These are phyloP conservation scores for Tolypocladium tropicale DNA, from an alignment of 2,329 filamentous ascomycete species.

Conservation along the genomic window DNA sequence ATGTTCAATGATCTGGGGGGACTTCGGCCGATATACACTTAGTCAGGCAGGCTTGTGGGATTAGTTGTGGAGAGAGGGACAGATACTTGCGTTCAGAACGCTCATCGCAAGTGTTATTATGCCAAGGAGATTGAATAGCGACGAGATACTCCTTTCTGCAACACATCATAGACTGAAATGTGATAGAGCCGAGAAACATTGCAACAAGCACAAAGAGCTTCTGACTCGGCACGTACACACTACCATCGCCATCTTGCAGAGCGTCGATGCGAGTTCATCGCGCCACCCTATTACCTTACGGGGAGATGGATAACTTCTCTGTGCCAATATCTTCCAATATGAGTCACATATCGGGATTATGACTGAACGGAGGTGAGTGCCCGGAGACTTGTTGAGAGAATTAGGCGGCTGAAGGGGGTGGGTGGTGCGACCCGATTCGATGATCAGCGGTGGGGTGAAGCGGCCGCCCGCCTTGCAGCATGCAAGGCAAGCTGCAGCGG, in stretches of 20 bases:
- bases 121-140: neutral
- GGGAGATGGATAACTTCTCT: neutral
- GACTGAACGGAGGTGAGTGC: neutral
- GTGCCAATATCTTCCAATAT: neutral
- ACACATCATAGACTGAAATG: no score
- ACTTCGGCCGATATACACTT: neutral
- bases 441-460: neutral
- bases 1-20: neutral
- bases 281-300: neutral
- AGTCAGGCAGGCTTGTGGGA: neutral
- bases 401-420: neutral
- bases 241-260: neutral
- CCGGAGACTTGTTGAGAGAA: no score
- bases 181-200: neutral
- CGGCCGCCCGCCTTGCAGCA: neutral
- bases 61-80: neutral
- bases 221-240: no score
- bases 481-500: neutral
- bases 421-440: neutral
- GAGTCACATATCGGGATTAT: neutral
- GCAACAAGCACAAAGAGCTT: neutral
- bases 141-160: neutral
- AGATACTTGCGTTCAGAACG: conserved; percentile 3
- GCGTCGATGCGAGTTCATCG: neutral
- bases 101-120: neutral